Evolutionary conservation across 2,329 filamentous ascomycete species (phyloP).

Genomic region (Aureobasidium subglaciale): DNA sequence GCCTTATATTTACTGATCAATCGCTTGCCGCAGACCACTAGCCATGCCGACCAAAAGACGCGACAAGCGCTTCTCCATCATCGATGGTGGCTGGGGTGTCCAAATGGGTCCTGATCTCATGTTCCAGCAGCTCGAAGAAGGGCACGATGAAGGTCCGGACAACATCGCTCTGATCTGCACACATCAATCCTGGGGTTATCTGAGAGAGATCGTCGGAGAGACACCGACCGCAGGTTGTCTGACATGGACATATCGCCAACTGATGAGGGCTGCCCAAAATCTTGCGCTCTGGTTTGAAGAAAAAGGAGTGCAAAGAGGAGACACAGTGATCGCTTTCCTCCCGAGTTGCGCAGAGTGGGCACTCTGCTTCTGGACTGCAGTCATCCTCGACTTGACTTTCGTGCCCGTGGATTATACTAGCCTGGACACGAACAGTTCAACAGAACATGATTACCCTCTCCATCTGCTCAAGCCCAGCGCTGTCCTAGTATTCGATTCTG

Average conservation of each 20-base stretch:
- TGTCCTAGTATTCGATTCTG: not conserved
- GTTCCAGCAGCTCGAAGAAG: not conserved
- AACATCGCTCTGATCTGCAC: constrained; percentile 3
- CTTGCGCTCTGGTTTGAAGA: not conserved
- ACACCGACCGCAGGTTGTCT: not conserved
- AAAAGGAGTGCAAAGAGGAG: not conserved
- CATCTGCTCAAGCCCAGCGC: not conserved
- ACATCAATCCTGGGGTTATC: not conserved
- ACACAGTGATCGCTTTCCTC: not conserved
- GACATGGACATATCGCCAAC: constrained; percentile 2
- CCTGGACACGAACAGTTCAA: not conserved
- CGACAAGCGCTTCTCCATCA: not conserved
- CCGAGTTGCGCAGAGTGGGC: not conserved
- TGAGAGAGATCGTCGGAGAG: not conserved
- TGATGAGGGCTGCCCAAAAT: not conserved
- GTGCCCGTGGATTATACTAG: not conserved
- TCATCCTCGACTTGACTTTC: not conserved
- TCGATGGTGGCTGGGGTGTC: not conserved
- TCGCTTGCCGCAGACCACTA: not conserved
- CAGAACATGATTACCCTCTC: not conserved
- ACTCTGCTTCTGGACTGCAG: not conserved
- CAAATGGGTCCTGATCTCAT: not conserved
- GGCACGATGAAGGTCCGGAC: not conserved
- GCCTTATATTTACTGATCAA: not conserved
- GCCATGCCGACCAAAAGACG: not conserved